A percentile compares a stretch with the other conserved stretches of the same genome.
Conservation (phyloP, 179 eudicot species). For the Silene coronaria region DNA sequence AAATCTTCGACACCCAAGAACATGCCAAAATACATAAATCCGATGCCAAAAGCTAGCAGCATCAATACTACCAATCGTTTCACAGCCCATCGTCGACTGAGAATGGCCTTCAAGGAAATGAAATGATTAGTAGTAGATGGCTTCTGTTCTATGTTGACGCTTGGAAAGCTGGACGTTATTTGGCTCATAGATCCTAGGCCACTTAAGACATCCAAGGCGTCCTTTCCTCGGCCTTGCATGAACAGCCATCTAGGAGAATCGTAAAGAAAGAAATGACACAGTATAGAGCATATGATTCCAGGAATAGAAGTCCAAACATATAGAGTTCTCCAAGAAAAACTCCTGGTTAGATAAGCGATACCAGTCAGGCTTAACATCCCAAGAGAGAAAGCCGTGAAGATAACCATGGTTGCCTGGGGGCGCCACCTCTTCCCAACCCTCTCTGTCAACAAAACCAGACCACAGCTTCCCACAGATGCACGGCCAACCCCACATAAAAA, state of each 20-base stretch:
- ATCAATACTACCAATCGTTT: conserved; percentile 16
- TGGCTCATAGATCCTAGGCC: conserved; percentile 4
- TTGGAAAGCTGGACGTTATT: not conserved
- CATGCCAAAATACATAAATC: conserved; percentile 27
- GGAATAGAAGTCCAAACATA: conserved; percentile 26
- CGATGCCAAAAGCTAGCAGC: conserved; percentile 20
- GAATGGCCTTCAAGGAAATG: conserved; percentile 5
- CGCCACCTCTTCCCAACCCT: conserved; percentile 19
- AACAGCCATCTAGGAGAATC: conserved; percentile 25
- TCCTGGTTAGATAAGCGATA: conserved; percentile 12
- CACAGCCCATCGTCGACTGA: conserved; percentile 21
- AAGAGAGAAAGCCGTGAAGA: not conserved
- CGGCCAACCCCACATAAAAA: conserved; percentile 23
- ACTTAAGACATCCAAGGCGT: conserved; percentile 13
- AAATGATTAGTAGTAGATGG: not conserved
- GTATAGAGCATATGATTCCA: conserved; percentile 14
- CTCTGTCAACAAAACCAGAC: conserved; percentile 16
- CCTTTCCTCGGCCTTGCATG: conserved; percentile 18
- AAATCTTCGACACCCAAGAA: conserved; percentile 26
- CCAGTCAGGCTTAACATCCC: conserved; percentile 8
- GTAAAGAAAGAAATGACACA: conserved; percentile 14
- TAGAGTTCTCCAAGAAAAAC: conserved; percentile 18
- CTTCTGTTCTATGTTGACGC: not conserved
- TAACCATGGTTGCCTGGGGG: conserved; percentile 7
- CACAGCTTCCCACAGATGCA: conserved; percentile 15